A percentile compares a stretch with the other conserved stretches of the same genome.
These are phyloP conservation scores for Metschnikowia rubicola DNA, from an alignment of 805 yeast species.

Conservation along the genomic window DNA sequence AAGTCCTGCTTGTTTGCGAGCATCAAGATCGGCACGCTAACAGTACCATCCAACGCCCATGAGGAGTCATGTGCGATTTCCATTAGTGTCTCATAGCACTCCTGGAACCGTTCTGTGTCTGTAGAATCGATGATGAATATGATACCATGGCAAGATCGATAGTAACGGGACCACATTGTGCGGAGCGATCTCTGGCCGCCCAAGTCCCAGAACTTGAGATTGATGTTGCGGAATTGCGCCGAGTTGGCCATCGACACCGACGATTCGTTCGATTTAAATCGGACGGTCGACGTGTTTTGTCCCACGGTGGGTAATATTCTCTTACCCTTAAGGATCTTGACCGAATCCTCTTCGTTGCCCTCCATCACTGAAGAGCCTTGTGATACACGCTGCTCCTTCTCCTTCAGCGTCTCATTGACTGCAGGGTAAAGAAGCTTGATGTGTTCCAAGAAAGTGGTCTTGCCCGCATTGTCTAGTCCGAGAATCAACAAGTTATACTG, in stretches of 20 bases:
- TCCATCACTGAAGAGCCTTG: conserved; percentile 12
- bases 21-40: conserved; percentile 84
- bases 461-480: conserved; percentile 95
- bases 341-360: conserved; percentile 18
- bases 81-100: conserved; percentile 66
- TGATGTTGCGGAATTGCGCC: conserved; percentile 39
- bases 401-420: conserved; percentile 21
- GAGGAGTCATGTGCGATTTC: conserved; percentile 41
- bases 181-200: conserved; percentile 92
- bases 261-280: conserved; percentile 29
- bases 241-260: conserved; percentile 33
- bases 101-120: conserved; percentile 77
- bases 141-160: conserved; percentile 82
- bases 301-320: conserved; percentile 92
- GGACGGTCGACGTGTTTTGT: conserved; percentile 62
- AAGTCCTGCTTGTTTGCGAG: conserved; percentile 91
- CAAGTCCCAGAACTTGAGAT: conserved; percentile 88
- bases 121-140: conserved; percentile 91
- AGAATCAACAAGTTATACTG: conserved; percentile 58
- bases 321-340: conserved; percentile 37
- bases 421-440: conserved; percentile 35
- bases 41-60: conserved; percentile 38
- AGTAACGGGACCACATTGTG: conserved; percentile 84
- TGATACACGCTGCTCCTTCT: conserved; percentile 13
- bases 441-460: conserved; percentile 54